These are phyloP conservation scores for Eimeria maxima DNA, from an alignment of 169 alveolate species.

Conservation along the genomic window DNA sequence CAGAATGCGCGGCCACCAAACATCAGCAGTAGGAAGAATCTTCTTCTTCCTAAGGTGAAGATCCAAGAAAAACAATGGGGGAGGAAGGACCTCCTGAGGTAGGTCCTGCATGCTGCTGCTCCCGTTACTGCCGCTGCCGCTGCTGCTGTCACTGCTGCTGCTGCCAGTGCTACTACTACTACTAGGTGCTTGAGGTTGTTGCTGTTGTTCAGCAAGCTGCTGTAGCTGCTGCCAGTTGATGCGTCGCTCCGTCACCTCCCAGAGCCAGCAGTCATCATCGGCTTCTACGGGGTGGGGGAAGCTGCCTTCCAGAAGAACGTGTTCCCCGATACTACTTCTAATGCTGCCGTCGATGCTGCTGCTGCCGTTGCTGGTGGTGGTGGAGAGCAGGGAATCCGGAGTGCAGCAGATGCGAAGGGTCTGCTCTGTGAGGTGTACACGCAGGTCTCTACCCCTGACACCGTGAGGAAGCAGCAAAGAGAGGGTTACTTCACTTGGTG, in stretches of 20 bases:
- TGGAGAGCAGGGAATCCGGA: neutral
- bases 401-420: slow-evolving; percentile 40
- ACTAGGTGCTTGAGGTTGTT: neutral
- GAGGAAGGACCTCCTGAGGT: neutral
- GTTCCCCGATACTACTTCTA: slow-evolving; percentile 46
- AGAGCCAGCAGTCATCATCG: slow-evolving; percentile 78
- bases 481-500: slow-evolving; percentile 52
- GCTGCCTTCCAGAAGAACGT: slow-evolving; percentile 33
- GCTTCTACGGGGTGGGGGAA: slow-evolving; percentile 76
- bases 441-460: slow-evolving; percentile 72
- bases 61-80: slow-evolving; percentile 9
- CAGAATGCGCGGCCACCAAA: slow-evolving; percentile 58
- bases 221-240: slow-evolving; percentile 70
- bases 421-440: slow-evolving; percentile 12
- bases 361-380: neutral
- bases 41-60: slow-evolving; percentile 42
- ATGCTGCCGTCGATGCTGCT: slow-evolving; percentile 6
- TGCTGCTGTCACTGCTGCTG: slow-evolving; percentile 7
- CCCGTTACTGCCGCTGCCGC: slow-evolving; percentile 20
- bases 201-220: slow-evolving; percentile 24
- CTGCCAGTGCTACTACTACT: neutral
- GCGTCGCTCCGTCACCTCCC: slow-evolving; percentile 74
- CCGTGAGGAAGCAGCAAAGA: slow-evolving; percentile 60
- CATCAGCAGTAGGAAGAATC: slow-evolving; percentile 37
- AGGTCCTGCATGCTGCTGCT: neutral